These are phyloP conservation scores for Gyrodon lividus DNA, from an alignment of 768 basidiomycete species.

Conservation along the genomic window DNA sequence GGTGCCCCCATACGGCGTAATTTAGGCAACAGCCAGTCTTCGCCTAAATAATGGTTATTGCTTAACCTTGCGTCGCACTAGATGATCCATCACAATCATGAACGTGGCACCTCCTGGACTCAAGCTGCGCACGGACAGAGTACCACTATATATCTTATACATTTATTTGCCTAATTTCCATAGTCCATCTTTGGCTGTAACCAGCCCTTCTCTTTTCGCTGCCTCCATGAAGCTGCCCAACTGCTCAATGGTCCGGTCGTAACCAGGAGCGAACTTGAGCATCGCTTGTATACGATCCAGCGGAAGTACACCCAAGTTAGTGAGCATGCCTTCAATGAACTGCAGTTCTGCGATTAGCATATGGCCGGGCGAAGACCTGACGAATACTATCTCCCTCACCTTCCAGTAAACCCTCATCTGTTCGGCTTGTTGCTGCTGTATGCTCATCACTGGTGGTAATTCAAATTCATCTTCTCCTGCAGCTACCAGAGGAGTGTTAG, in stretches of 20 bases:
- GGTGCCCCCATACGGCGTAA: too few relatives aligned
- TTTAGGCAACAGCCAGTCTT: too few relatives aligned
- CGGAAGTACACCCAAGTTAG: slow-evolving; percentile 74
- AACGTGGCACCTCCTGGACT: too few relatives aligned
- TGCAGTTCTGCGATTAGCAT: slow-evolving; percentile 26
- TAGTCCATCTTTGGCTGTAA: slow-evolving; percentile 65
- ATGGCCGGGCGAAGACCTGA: not conserved
- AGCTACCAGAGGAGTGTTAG: slow-evolving; percentile 10
- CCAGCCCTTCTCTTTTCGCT: slow-evolving; percentile 72
- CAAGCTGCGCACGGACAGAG: too few relatives aligned
- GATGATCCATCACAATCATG: too few relatives aligned
- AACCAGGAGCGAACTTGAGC: slow-evolving; percentile 81
- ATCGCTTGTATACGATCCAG: slow-evolving; percentile 86
- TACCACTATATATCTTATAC: too few relatives aligned
- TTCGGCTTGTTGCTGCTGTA: slow-evolving; percentile 76
- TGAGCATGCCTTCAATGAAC: slow-evolving; percentile 93
- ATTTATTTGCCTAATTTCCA: slow-evolving; percentile 51
- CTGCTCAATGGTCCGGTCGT: slow-evolving; percentile 79
- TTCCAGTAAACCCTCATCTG: slow-evolving; percentile 91
- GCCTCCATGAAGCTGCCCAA: slow-evolving; percentile 79
- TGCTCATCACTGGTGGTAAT: slow-evolving; percentile 47
- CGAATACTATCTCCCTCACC: slow-evolving; percentile 37
- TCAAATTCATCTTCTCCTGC: slow-evolving; percentile 46
- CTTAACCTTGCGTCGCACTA: too few relatives aligned
- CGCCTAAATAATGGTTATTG: too few relatives aligned